A percentile compares a stretch with the other conserved stretches of the same genome.
phyloP scores from a whole-genome alignment of 805 yeast genomes.

The Monosporozyma siamensis region DNA sequence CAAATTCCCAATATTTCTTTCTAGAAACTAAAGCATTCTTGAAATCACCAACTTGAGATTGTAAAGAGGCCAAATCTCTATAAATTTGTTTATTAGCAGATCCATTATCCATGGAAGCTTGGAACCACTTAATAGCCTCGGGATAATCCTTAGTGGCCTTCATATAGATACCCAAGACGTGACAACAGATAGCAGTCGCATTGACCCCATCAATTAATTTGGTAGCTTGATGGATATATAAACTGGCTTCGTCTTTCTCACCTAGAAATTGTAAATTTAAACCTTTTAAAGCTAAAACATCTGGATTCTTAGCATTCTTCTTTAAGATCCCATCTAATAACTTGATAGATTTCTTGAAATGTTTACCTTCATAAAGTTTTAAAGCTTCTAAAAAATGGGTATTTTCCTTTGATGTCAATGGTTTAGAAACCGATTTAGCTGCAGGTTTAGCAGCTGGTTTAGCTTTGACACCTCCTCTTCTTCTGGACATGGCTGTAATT shows the following conservation, averaged over 20 bases:
- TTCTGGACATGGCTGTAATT: slow-evolving; percentile 22
- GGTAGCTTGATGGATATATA: slow-evolving; percentile 52
- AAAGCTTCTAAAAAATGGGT: slow-evolving; percentile 72
- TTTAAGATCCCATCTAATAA: slow-evolving; percentile 65
- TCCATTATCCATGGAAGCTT: slow-evolving; percentile 66
- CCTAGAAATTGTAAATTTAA: slow-evolving; percentile 50
- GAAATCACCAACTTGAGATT: slow-evolving; percentile 71
- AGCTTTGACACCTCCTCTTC: slow-evolving; percentile 13
- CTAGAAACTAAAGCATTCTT: slow-evolving; percentile 54
- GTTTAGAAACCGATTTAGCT: slow-evolving; percentile 5
- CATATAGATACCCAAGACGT: slow-evolving; percentile 77
- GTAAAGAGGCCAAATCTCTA: slow-evolving; percentile 73
- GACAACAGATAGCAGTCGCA: slow-evolving; percentile 64
- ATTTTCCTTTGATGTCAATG: slow-evolving; percentile 47
- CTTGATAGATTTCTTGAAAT: slow-evolving; percentile 79
- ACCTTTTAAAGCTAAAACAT: slow-evolving; percentile 79
- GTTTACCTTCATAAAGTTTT: slow-evolving; percentile 71
- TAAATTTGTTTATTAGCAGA: slow-evolving; percentile 69
- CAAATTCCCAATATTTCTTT: slow-evolving; percentile 56
- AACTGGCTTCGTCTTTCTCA: slow-evolving; percentile 53
- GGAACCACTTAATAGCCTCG: slow-evolving; percentile 73
- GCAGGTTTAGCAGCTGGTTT: slow-evolving; percentile 10
- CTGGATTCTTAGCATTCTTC: slow-evolving; percentile 67
- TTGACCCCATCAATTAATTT: slow-evolving; percentile 39
- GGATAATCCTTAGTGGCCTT: slow-evolving; percentile 57